phyloP scores from a whole-genome alignment of 108 stramenopile genomes.

The Cyclotella baltica region DNA sequence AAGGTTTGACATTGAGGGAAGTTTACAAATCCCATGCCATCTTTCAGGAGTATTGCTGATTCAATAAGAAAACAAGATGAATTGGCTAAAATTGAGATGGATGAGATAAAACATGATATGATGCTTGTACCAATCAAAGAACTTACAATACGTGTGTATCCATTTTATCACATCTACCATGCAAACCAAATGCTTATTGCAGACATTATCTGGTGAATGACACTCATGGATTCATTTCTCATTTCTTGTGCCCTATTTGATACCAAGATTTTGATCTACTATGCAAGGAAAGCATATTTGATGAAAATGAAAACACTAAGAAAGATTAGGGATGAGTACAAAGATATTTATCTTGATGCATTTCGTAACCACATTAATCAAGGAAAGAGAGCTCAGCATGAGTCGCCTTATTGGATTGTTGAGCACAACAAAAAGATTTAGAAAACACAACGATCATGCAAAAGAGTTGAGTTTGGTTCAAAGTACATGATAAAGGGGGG shows the following conservation, averaged over 20 bases:
- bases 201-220: background rate
- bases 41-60: background rate
- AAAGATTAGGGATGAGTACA: background rate
- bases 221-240: background rate
- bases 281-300: constrained; percentile 1
- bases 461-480: background rate
- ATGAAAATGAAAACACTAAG: background rate
- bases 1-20: background rate
- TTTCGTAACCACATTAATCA: background rate
- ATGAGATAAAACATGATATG: background rate
- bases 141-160: constrained; percentile 1
- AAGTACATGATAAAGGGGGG: background rate
- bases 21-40: background rate
- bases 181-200: background rate
- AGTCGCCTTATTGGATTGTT: background rate
- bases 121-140: background rate
- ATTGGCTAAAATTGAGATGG: background rate
- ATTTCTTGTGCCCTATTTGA: too few species aligned
- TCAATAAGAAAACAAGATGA: background rate
- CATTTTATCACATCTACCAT: constrained; percentile 3
- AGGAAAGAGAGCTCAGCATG: constrained; percentile 13
- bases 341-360: background rate
- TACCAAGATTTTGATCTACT: too few species aligned
- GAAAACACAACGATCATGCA: background rate
- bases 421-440: constrained; percentile 10